These are phyloP conservation scores for Spinacia oleracea DNA, from an alignment of 179 eudicot genomes.

Conservation along the genomic window DNA sequence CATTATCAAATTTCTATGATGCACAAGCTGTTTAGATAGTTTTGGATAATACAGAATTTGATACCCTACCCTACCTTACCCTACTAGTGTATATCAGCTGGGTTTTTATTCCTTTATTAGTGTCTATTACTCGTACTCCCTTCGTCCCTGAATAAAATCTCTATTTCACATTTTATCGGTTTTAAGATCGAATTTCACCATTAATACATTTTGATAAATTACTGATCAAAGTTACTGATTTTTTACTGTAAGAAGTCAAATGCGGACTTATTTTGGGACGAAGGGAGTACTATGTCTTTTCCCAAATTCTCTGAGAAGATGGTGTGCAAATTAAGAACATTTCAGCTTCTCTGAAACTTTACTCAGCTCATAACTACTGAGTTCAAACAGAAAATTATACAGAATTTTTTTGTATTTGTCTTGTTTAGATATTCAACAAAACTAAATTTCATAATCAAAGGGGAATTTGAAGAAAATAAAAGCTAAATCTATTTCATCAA, in stretches of 20 bases:
- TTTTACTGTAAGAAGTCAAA: background rate
- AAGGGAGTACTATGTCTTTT: background rate
- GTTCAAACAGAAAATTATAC: background rate
- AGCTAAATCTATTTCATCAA: background rate
- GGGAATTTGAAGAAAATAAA: no score
- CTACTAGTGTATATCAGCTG: background rate
- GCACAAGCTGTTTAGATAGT: background rate
- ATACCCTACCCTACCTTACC: slow-evolving; percentile 1
- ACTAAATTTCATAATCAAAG: no score
- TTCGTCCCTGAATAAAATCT: background rate
- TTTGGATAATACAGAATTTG: slow-evolving; percentile 13
- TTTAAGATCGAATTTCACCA: background rate
- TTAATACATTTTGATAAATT: no score
- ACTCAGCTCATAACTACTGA: background rate
- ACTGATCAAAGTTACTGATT: no score
- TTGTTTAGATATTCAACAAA: no score
- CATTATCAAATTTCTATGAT: background rate
- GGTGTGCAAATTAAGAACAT: background rate
- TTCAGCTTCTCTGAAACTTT: background rate
- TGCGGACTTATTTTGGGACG: background rate
- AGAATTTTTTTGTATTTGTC: no score
- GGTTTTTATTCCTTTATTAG: background rate
- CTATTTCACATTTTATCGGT: background rate
- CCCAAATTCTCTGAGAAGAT: background rate
- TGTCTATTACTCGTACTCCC: background rate